These are phyloP conservation scores for Biscogniauxia mediterranea DNA, from an alignment of 2,329 filamentous ascomycete species.

Conservation along the genomic window DNA sequence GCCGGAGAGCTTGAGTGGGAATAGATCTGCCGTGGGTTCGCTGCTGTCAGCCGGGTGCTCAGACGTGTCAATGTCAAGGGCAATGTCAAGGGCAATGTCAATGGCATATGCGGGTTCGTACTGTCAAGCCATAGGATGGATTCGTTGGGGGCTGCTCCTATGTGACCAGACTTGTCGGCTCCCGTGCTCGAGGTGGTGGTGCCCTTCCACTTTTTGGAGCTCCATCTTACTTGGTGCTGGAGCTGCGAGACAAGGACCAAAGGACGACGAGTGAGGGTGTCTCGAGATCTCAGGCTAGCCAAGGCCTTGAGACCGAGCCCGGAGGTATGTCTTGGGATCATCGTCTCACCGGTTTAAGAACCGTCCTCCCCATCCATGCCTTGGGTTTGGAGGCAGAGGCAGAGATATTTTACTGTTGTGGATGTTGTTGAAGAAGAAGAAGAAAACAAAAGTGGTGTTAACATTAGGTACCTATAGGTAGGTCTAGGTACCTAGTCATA, in stretches of 20 bases:
- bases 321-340: constrained; percentile 31
- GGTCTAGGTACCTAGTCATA: no score
- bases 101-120: constrained; percentile 40
- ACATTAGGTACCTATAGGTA: no score
- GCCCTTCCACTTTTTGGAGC: constrained; percentile 40
- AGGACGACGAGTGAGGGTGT: constrained; percentile 13
- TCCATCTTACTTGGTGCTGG: constrained; percentile 19
- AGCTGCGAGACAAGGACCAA: constrained; percentile 14
- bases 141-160: constrained; percentile 72
- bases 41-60: background rate
- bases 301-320: constrained; percentile 36
- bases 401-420: no score
- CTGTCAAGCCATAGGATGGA: constrained; percentile 88
- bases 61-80: background rate
- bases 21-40: constrained; percentile 61
- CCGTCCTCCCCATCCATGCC: constrained; percentile 16
- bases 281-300: constrained; percentile 29
- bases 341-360: constrained; percentile 19
- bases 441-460: background rate
- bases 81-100: constrained; percentile 5
- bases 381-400: constrained; percentile 6
- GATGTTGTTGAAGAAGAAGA: no score
- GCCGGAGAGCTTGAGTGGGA: constrained; percentile 68
- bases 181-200: constrained; percentile 40
- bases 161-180: constrained; percentile 75